A percentile compares a stretch with the other conserved stretches of the same genome.
These are phyloP conservation scores for Colletotrichum sidae DNA, from an alignment of 2,329 filamentous ascomycete genomes.

Conservation along the genomic window DNA sequence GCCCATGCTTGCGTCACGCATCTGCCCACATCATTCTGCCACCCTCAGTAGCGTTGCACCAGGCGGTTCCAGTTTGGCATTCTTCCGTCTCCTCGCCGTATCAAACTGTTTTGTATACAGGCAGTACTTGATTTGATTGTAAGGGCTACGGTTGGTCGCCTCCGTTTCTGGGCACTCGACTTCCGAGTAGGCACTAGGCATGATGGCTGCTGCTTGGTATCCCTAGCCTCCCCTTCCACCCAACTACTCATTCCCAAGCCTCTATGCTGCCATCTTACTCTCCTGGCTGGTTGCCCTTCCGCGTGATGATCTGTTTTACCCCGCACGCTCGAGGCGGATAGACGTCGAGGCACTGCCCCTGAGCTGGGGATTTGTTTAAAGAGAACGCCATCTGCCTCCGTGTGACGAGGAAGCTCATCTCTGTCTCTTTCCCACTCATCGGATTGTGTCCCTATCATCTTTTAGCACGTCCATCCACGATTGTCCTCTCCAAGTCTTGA, in stretches of 20 bases:
- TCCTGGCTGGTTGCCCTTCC: slow-evolving; percentile 28
- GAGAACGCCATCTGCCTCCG: slow-evolving; percentile 22
- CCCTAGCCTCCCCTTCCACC: slow-evolving; percentile 9
- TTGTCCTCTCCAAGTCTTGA: too few species aligned
- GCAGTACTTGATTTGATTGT: too few species aligned
- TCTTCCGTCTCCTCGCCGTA: neutral
- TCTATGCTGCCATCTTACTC: neutral
- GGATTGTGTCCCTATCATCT: neutral
- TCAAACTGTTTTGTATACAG: too few species aligned
- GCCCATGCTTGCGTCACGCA: slow-evolving; percentile 33
- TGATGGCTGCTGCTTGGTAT: slow-evolving; percentile 4
- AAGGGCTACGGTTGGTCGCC: too few species aligned
- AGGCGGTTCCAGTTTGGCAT: slow-evolving; percentile 16
- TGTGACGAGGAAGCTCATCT: neutral
- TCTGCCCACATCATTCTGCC: slow-evolving; percentile 24
- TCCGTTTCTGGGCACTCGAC: too few species aligned
- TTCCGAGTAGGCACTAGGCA: too few species aligned
- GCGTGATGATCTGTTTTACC: slow-evolving; percentile 38
- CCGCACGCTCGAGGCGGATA: slow-evolving; percentile 35
- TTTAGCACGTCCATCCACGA: neutral
- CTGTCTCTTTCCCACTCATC: neutral
- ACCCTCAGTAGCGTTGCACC: slow-evolving; percentile 24
- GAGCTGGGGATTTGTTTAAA: slow-evolving; percentile 31
- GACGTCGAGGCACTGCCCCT: slow-evolving; percentile 33
- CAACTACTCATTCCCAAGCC: neutral